Conservation (phyloP, 257 asterid genomes). For the Petunia axillaris region DNA sequence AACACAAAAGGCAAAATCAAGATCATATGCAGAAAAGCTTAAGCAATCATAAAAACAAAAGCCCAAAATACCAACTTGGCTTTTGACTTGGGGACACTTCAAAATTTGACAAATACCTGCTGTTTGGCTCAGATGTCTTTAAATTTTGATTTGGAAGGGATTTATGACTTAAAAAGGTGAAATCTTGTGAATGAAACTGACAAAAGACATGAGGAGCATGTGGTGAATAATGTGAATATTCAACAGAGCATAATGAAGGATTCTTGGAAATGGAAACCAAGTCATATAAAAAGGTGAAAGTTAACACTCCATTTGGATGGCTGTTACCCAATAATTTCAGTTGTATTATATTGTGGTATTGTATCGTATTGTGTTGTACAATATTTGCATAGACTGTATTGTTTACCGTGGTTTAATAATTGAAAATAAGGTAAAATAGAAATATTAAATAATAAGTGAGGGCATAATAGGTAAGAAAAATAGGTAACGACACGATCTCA, state of each 20-base stretch:
- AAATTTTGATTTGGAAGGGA: background rate
- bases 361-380: no score
- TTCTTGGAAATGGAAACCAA: constrained; percentile 17
- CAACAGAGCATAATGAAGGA: background rate
- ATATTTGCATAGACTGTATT: no score
- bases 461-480: no score
- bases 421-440: no score
- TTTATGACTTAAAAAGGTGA: background rate
- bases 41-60: background rate
- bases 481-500: no score
- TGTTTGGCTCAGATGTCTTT: background rate
- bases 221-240: constrained; percentile 16
- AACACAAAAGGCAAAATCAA: background rate
- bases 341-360: no score
- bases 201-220: constrained; percentile 7
- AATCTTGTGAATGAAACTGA: background rate
- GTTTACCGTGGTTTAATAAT: no score
- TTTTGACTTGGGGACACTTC: background rate
- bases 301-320: background rate
- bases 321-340: no score
- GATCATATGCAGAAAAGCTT: background rate
- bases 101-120: background rate
- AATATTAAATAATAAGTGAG: no score
- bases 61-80: constrained; percentile 27
- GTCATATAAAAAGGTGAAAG: background rate